phyloP scores from a whole-genome alignment of 441 rosid genomes.

The Dalechampia spathulata region DNA sequence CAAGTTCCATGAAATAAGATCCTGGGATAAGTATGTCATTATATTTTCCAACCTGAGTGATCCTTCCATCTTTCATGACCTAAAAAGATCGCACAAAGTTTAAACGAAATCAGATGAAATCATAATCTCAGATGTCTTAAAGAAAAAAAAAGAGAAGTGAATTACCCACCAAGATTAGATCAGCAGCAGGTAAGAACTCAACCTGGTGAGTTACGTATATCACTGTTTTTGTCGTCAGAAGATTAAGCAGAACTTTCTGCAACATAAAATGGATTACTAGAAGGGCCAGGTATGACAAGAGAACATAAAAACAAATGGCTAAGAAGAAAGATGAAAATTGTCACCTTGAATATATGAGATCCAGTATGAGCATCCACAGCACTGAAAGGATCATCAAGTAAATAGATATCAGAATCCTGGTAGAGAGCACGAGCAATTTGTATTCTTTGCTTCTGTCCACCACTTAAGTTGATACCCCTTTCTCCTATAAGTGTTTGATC shows the following conservation, averaged over 20 bases:
- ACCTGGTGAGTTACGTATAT: slow-evolving; percentile 65
- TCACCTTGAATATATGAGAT: too few species aligned
- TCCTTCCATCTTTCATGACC: slow-evolving; percentile 90
- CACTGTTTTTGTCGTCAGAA: slow-evolving; percentile 43
- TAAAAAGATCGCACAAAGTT: slow-evolving; percentile 18
- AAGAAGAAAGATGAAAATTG: too few species aligned
- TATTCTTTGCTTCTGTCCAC: too few species aligned
- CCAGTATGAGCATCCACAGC: too few species aligned
- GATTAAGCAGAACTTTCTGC: slow-evolving; percentile 54
- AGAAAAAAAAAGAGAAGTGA: background rate
- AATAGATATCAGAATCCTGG: too few species aligned
- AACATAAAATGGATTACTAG: background rate
- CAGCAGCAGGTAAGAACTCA: slow-evolving; percentile 58
- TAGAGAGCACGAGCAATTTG: too few species aligned
- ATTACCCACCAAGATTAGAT: slow-evolving; percentile 51
- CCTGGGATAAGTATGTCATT: slow-evolving; percentile 62
- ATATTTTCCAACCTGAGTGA: slow-evolving; percentile 8
- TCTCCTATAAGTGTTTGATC: too few species aligned
- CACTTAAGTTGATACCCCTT: too few species aligned
- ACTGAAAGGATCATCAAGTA: too few species aligned
- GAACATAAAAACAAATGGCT: too few species aligned
- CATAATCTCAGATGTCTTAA: too few species aligned
- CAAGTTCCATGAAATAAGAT: slow-evolving; percentile 82
- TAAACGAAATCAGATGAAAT: background rate
- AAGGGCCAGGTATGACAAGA: too few species aligned